Base-by-base conservation (phyloP, 352 stramenopile species). In the Globisporangium barbulae region DNA sequence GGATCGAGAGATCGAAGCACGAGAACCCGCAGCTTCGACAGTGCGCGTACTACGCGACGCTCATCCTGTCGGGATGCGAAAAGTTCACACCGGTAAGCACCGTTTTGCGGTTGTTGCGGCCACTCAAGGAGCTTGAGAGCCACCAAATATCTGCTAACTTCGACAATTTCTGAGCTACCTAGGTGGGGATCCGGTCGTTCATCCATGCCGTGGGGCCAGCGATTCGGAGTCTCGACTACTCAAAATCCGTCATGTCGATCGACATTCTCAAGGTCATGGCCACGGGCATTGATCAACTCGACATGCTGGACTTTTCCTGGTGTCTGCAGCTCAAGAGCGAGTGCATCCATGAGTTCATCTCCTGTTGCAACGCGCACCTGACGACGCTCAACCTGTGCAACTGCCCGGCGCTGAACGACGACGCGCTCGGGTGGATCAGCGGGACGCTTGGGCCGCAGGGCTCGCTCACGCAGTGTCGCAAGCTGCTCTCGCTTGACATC, bases 141-240 rank as follows among this genome's bases (percentile, higher is more conserved):
- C 39, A 48, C 21, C 42, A 17, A 22, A 48, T 48, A 22, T 48
- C 42, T 21, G 8, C 28, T 37, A 55, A 25, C 22, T 21, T 55
- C 15, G 15, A 7, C 33, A 4, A 48, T 49, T 22, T 48, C 42
- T 48, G 42, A 25, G 2, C 12, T 17, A 4, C 56, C n/a, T 54
- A 90, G 81, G 78, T 93, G 42, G 84, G 84, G 0, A 79, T 91
- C 61, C 82, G 84, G 1, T 78, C 82, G 45, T 85, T 93, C 35
- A 78, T 85, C 30, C 81, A 91, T 57, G 72, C 72, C 0, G 71
- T 91, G 22, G 85, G 82, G 2, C 49, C 72, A 6, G 65, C 59
- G 0, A 69, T 91, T 21, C 73, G 72, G n/a, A 63, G 68, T 17
- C 67, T 93, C 4, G 73, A 90, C 53, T 81, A 74, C 41, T 90